These are phyloP conservation scores for Venturia carpophila DNA, from an alignment of 2,329 filamentous ascomycete species.

Conservation along the genomic window DNA sequence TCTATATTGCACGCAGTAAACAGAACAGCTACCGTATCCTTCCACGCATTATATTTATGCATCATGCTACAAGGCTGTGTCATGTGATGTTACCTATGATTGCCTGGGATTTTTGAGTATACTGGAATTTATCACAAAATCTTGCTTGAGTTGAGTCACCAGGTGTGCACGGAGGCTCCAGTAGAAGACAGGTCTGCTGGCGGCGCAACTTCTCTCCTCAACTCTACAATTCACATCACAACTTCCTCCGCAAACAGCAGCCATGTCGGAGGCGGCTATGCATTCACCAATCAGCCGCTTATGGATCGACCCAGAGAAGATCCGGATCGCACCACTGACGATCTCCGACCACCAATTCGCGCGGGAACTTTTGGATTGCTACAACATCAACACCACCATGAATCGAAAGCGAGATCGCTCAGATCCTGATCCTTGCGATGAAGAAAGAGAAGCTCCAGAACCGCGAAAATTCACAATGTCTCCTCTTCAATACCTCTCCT, in stretches of 20 bases:
- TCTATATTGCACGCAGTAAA: not conserved
- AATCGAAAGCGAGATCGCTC: not conserved
- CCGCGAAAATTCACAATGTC: not conserved
- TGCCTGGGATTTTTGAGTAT: not conserved
- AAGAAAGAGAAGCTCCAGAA: not conserved
- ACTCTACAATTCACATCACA: slow-evolving; percentile 1
- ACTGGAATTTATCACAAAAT: not conserved
- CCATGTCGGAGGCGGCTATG: not conserved
- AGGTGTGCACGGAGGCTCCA: not conserved
- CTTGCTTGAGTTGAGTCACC: not conserved
- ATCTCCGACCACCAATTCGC: not conserved
- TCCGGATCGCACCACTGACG: not conserved
- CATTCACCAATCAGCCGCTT: not conserved
- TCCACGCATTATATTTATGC: not conserved
- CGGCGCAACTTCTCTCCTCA: not conserved
- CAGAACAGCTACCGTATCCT: not conserved
- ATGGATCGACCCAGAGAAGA: not conserved
- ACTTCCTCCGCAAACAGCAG: not conserved
- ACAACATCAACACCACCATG: not conserved
- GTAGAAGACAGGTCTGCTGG: not conserved
- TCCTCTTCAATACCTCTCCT: not conserved
- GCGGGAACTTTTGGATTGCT: not conserved
- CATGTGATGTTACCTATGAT: not conserved
- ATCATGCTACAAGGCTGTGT: not conserved
- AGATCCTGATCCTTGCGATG: not conserved